Conservation (phyloP, 208 protist genomes). For the Leptomonas pyrrhocoris region DNA sequence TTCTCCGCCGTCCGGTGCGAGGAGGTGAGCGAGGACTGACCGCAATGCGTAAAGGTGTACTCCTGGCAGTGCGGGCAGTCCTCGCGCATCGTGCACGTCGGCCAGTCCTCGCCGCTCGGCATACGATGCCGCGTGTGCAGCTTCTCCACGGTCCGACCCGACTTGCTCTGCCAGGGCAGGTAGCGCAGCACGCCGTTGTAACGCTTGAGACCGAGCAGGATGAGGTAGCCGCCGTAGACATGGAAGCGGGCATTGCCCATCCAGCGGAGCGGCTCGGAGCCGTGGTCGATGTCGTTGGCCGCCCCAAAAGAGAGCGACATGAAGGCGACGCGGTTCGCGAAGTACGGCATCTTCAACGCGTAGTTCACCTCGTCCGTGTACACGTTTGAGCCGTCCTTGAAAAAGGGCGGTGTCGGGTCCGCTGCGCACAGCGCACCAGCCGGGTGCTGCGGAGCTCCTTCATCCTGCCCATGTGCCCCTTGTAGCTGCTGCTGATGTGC, state of each 20-base stretch:
- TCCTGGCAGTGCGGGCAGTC: slow-evolving; percentile 69
- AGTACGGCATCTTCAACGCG: slow-evolving; percentile 43
- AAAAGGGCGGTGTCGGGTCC: slow-evolving; percentile 41
- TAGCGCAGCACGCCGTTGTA: slow-evolving; percentile 75
- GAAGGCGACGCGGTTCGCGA: slow-evolving; percentile 72
- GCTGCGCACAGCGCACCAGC: slow-evolving; percentile 6
- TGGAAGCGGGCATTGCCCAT: slow-evolving; percentile 86
- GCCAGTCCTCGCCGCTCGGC: slow-evolving; percentile 43
- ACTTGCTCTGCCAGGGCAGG: slow-evolving; percentile 63
- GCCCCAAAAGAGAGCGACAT: slow-evolving; percentile 88
- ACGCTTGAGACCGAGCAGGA: slow-evolving; percentile 55
- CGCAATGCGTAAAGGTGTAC: slow-evolving; percentile 32
- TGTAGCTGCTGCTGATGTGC: not conserved
- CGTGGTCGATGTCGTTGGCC: slow-evolving; percentile 84
- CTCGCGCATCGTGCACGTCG: slow-evolving; percentile 63
- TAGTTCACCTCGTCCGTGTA: slow-evolving; percentile 47
- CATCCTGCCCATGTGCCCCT: not conserved
- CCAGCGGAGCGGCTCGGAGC: slow-evolving; percentile 84
- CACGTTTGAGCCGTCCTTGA: slow-evolving; percentile 48
- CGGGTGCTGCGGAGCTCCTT: not conserved
- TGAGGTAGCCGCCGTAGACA: slow-evolving; percentile 65
- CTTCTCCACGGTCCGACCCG: slow-evolving; percentile 66
- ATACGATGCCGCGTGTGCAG: slow-evolving; percentile 42
- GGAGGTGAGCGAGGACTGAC: slow-evolving; percentile 5
- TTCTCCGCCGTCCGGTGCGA: slow-evolving; percentile 18